Base-by-base conservation (phyloP, 2,329 filamentous ascomycete genomes). In the Phialemoniopsis sp. region DNA sequence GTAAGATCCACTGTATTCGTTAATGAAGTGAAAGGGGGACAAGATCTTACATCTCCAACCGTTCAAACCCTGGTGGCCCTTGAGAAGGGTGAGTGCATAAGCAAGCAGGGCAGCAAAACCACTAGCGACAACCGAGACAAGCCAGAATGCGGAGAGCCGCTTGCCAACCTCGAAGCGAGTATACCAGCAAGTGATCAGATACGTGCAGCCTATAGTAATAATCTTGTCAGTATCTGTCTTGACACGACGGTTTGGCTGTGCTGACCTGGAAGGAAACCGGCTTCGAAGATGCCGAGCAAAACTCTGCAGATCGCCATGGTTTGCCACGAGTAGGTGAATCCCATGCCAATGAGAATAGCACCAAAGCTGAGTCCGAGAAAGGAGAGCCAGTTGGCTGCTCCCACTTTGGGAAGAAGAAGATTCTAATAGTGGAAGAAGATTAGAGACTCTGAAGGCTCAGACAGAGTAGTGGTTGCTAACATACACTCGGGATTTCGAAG, bases 141-240 rank as follows among this genome's bases (percentile, higher is more conserved):
- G 42, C 43, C 43, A 43, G 4, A 45, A 45, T 1, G 32, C 37
- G 2, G 43, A 43, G 3, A 45, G 29, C 29, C 56, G 45, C 30
- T 55, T 57, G 13, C 50, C 57, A 3, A 64, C 53, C 41, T 64
- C 60, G 32, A 56, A 63, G 4, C 61, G 50, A 13, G 49, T 53
- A 40, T 63, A 64, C 58, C 60, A 63, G 30, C 54, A 60, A 8
- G 49, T 51, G 13, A 64, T 53, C 8, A 63, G 43, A 42, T 55
- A 62, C 8, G 57, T 59, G 40, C 59, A 62, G 14, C 54, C 54
- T 55, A 17, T 14, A 13, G n/a, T 12, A n/a, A 13, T 18, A 2
- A 26, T 6, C n/a, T 12, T 9, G 13, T 29, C 13, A 34, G 13
- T 34, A 16, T 26, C 10, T 6, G 21, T 26, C 10, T 10, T 26